A percentile compares a stretch with the other conserved stretches of the same genome.
Conservation (phyloP, 1,284 basidiomycete species). For the Lentinula novae-zelandiae region DNA sequence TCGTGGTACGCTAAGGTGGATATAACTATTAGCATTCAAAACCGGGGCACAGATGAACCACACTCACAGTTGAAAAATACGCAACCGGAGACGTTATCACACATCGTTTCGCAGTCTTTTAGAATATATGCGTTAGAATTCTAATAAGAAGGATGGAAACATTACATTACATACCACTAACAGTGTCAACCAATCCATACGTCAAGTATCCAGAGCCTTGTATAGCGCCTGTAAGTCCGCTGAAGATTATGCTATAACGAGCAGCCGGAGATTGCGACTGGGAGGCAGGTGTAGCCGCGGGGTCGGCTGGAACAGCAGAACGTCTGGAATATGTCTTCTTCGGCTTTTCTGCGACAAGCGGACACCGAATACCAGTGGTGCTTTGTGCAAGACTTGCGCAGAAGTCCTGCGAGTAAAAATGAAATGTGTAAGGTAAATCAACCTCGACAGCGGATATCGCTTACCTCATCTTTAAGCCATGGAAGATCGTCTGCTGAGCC, state of each 20-base stretch:
- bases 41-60: conserved; percentile 11
- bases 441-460: not conserved
- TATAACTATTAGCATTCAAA: not conserved
- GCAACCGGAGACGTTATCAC: conserved; percentile 26
- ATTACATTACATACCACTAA: conserved; percentile 20
- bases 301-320: too few relatives aligned
- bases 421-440: too few relatives aligned
- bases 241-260: conserved; percentile 23
- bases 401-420: too few relatives aligned
- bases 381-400: too few relatives aligned
- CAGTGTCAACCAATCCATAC: conserved; percentile 30
- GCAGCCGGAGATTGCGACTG: too few relatives aligned
- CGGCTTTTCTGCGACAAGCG: too few relatives aligned
- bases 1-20: conserved; percentile 27
- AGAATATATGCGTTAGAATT: not conserved
- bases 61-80: conserved; percentile 28
- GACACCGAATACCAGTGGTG: too few relatives aligned
- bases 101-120: conserved; percentile 31
- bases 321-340: too few relatives aligned
- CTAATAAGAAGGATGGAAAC: not conserved
- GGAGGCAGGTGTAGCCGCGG: too few relatives aligned
- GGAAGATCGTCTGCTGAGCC: not conserved
- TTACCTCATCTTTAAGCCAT: conserved; percentile 10
- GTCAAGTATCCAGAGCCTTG: conserved; percentile 28
- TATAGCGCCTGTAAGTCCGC: conserved; percentile 27